Evolutionary conservation across 2,329 filamentous ascomycete genomes (phyloP).

Genomic region (Tympanopsis confertula): DNA sequence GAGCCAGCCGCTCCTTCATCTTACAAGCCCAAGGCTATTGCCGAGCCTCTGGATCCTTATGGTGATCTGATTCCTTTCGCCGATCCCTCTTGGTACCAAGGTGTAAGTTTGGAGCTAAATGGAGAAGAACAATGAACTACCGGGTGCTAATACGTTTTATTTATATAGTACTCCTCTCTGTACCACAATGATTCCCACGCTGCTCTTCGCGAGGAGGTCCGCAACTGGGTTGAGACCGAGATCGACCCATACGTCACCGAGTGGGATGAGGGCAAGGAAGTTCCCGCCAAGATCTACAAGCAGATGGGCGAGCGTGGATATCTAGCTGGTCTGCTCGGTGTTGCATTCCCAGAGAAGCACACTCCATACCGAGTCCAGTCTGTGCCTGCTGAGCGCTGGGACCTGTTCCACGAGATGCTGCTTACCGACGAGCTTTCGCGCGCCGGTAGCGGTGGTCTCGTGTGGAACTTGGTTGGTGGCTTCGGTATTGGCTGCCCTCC

Average conservation of each 20-base stretch:
- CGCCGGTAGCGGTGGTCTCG: constrained; percentile 77
- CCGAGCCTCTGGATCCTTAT: constrained; percentile 69
- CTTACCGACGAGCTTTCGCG: constrained; percentile 90
- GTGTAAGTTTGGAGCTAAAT: constrained; percentile 42
- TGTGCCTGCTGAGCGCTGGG: constrained; percentile 82
- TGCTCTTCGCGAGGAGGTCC: constrained; percentile 78
- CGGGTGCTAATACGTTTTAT: background rate
- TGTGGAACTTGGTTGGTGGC: constrained; percentile 95
- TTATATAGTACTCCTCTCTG: constrained; percentile 74
- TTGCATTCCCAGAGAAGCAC: constrained; percentile 69
- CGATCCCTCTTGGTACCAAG: constrained; percentile 91
- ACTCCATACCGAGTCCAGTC: constrained; percentile 61
- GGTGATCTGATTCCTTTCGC: constrained; percentile 82
- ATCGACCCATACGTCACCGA: constrained; percentile 87
- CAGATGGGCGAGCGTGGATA: constrained; percentile 90
- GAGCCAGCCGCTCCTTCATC: constrained; percentile 1
- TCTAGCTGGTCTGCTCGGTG: constrained; percentile 79
- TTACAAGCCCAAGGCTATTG: background rate
- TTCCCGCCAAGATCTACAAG: constrained; percentile 84
- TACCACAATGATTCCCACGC: constrained; percentile 94
- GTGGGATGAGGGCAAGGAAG: constrained; percentile 91
- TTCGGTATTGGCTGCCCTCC: constrained; percentile 91
- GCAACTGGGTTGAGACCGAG: constrained; percentile 80
- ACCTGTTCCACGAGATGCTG: constrained; percentile 95
- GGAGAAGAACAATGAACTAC: background rate